These are phyloP conservation scores for Polychytrium aggregatum DNA, from an alignment of 192 early-diverging fungal genomes.

Conservation along the genomic window DNA sequence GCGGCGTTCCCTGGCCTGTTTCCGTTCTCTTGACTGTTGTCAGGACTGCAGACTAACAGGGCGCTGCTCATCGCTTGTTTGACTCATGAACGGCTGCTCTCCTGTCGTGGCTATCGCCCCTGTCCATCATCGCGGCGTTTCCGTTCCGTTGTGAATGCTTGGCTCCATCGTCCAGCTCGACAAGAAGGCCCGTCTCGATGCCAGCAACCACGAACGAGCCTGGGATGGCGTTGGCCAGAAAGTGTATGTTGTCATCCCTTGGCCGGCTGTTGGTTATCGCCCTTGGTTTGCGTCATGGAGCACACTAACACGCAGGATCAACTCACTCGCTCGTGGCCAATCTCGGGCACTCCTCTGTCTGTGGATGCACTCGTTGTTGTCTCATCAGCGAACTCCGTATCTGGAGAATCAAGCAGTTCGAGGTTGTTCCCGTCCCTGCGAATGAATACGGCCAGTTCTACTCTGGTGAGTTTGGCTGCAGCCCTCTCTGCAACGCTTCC, in stretches of 20 bases:
- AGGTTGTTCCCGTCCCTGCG: conserved; percentile 52
- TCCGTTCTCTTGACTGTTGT: too few relatives aligned
- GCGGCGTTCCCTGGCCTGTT: too few relatives aligned
- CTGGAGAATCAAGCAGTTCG: conserved; percentile 73
- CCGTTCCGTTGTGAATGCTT: too few relatives aligned
- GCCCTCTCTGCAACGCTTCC: background rate
- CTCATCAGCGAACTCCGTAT: conserved; percentile 47
- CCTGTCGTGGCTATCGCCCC: too few relatives aligned
- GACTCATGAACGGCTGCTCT: too few relatives aligned
- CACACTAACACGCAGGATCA: background rate
- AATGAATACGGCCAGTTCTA: conserved; percentile 57
- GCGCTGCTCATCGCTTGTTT: too few relatives aligned
- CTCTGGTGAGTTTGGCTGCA: conserved; percentile 25
- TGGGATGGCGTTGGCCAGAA: conserved; percentile 42
- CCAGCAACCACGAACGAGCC: conserved; percentile 42
- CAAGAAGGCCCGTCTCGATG: conserved; percentile 45
- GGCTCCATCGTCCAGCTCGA: too few relatives aligned
- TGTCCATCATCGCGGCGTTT: too few relatives aligned
- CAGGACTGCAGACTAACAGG: too few relatives aligned
- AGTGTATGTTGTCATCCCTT: conserved; percentile 34
- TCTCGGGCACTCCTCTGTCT: background rate
- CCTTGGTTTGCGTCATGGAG: background rate
- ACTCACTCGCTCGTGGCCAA: background rate
- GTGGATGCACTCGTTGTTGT: background rate
- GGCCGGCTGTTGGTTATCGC: too few relatives aligned